These are phyloP conservation scores for Tremellales sp. DNA, from an alignment of 1,284 basidiomycete species.

Conservation along the genomic window DNA sequence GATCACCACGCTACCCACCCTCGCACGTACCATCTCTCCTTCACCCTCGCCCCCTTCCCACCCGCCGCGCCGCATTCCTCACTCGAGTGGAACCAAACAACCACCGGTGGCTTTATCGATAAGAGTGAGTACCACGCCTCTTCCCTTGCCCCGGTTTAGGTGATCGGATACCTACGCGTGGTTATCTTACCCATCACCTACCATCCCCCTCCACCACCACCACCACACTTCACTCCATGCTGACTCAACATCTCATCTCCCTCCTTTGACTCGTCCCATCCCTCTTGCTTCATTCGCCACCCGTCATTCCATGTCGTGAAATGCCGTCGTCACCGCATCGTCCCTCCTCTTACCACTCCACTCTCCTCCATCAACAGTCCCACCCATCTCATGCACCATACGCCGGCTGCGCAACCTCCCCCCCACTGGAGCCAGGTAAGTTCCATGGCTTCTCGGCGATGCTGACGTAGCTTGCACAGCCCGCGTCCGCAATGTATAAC, in stretches of 20 bases:
- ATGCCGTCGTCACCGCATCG: neutral
- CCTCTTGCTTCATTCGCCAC: neutral
- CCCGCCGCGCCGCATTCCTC: neutral
- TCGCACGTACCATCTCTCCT: neutral
- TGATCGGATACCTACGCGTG: neutral
- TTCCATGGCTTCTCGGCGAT: neutral
- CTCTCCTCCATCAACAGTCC: constrained; percentile 24
- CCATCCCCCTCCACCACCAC: neutral
- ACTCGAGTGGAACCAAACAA: constrained; percentile 15
- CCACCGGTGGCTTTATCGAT: constrained; percentile 14
- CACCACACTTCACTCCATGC: neutral
- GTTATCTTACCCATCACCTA: neutral
- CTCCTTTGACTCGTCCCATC: neutral
- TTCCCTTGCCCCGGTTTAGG: constrained; percentile 2
- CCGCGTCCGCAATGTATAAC: constrained; percentile 18
- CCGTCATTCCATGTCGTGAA: constrained; percentile 3
- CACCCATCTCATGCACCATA: constrained; percentile 12
- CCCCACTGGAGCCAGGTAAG: constrained; percentile 27
- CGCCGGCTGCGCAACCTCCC: constrained; percentile 16
- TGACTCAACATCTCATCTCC: neutral
- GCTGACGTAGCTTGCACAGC: neutral
- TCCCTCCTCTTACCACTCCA: constrained; percentile 5
- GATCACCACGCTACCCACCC: too few relatives aligned
- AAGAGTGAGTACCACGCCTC: neutral
- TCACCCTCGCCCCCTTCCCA: neutral